Evolutionary conservation across 169 alveolate species (phyloP), one percentile per base, ranked within the genome.

Genomic region (Eimeria falciformis): DNA sequence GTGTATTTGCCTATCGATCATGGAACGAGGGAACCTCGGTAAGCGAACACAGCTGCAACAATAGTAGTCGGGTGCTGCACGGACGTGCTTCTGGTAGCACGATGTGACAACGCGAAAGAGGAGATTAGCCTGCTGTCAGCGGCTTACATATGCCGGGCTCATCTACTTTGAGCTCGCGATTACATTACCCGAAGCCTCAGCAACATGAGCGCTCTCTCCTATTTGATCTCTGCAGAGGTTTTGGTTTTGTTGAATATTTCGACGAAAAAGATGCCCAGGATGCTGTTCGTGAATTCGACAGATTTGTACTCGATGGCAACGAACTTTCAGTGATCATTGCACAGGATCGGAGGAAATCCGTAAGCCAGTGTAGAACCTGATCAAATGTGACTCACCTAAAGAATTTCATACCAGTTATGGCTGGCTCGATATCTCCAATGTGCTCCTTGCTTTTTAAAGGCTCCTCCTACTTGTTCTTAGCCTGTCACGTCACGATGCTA

Each of bases 221-320:
- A 1, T 33, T 33, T 33, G 40, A 33, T 33, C 40, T 33, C 29
- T 17, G 43, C 84, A 75, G 98, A 81, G 99, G 99, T 12, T 97
- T 97, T 69, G 98, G 99, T 1, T 97, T 97, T 75, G 98, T 97
- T 5, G 99, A 97, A 91, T 97, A 95, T 88, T 95, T 90, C 90
- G 97, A 97, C 25, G 96, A 96, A 46, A 93, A 95, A 81, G 97
- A 95, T 50, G 99, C 98, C 46, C 91, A 95, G 62, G 97, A 96
- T 53, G 99, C 99, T 17, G 94, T 97, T 29, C 96, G 94, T 84
- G 95, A 94, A 89, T 95, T 97, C 89, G 99, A 97, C 91, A 96
- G 97, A 27, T 93, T 96, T 33, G 89, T 94, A 50, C 91, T 97
- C 43, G 98, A 97, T 93, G 99, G 99, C 27, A 96, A 94, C 84